These are phyloP conservation scores for Claviceps humidiphila DNA, from an alignment of 2,329 filamentous ascomycete genomes.

Conservation along the genomic window DNA sequence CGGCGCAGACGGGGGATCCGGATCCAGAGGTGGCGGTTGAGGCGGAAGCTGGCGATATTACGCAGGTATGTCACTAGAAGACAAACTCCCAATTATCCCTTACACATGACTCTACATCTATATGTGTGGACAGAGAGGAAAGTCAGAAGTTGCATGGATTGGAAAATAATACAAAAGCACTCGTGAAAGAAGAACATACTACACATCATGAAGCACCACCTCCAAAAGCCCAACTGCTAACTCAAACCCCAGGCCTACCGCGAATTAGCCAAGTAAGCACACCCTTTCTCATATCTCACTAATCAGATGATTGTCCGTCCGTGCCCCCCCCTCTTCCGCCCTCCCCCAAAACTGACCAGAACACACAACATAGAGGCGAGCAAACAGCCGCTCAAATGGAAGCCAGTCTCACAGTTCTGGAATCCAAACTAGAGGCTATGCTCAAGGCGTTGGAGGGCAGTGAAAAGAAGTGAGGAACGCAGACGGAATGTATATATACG, in stretches of 20 bases:
- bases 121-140: too few species aligned
- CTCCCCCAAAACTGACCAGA: background rate
- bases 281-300: background rate
- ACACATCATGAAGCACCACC: background rate
- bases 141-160: too few species aligned
- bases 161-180: too few species aligned
- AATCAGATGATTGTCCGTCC: background rate
- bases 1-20: too few species aligned
- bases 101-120: too few species aligned
- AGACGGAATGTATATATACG: too few species aligned
- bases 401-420: constrained; percentile 35
- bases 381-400: constrained; percentile 40
- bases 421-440: constrained; percentile 41
- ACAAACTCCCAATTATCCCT: too few species aligned
- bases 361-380: constrained; percentile 28
- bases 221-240: background rate
- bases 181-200: too few species aligned
- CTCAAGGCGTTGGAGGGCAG: constrained; percentile 32
- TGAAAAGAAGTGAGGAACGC: too few species aligned
- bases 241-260: constrained; percentile 7
- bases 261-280: constrained; percentile 9
- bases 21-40: too few species aligned
- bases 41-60: too few species aligned
- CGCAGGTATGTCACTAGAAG: too few species aligned
- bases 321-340: background rate